Evolutionary conservation across 352 stramenopile species (phyloP).

Genomic region (Pythium aristosporum): DNA sequence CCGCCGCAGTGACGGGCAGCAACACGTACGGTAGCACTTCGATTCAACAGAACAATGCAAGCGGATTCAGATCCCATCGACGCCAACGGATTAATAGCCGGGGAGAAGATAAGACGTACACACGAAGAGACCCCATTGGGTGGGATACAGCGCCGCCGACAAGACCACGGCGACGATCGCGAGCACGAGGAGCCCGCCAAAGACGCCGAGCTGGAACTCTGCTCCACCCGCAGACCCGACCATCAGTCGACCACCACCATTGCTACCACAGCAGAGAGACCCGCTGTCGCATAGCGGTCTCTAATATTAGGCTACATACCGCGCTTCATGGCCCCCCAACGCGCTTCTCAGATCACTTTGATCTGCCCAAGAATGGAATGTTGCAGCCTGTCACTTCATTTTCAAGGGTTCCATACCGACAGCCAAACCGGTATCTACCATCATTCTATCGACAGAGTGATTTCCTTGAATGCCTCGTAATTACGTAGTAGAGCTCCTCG

Average conservation of each 20-base stretch:
- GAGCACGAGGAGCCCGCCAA: slow-evolving; percentile 50
- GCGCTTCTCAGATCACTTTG: no score
- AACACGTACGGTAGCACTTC: slow-evolving; percentile 67
- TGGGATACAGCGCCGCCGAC: slow-evolving; percentile 54
- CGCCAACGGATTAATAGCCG: no score
- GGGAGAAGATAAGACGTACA: slow-evolving; percentile 29
- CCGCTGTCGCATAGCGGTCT: no score
- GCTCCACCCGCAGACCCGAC: not conserved
- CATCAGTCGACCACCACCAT: slow-evolving; percentile 5
- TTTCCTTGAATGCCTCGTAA: not conserved
- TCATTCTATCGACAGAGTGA: slow-evolving; percentile 3
- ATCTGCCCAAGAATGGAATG: no score
- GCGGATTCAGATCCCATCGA: no score
- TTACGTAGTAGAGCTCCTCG: slow-evolving; percentile 8
- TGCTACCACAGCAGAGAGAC: not conserved
- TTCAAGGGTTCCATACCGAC: not conserved
- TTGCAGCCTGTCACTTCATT: not conserved
- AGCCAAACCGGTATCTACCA: slow-evolving; percentile 15
- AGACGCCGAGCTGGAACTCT: slow-evolving; percentile 44
- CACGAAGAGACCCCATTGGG: slow-evolving; percentile 68
- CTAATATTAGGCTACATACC: not conserved
- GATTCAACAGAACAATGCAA: not conserved
- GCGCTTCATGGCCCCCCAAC: slow-evolving; percentile 9
- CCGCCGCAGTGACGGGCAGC: slow-evolving; percentile 57
- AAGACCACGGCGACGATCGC: slow-evolving; percentile 59